Base-by-base conservation (phyloP, 2,329 filamentous ascomycete species). In the Apiospora phragmitis region DNA sequence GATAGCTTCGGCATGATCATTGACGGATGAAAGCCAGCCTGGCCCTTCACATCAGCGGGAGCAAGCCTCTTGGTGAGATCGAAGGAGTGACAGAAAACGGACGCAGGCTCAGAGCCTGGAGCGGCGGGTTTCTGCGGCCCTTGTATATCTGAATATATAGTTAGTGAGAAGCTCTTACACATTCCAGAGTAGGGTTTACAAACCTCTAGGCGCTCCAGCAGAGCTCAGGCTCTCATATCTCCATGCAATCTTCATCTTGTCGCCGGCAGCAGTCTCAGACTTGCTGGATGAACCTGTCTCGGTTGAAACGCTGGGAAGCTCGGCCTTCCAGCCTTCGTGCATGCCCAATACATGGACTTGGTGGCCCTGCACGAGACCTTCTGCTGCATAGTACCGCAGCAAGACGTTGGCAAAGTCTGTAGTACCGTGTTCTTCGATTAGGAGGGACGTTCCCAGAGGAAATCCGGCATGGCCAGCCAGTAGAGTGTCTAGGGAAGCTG, bases 221-320 rank as follows among this genome's bases (percentile, higher is more conserved):
- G 92, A 92, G 21, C 93, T 92, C 69, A 98, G 82, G 43, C 90
- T 89, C 81, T 98, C 95, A 83, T 99, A 99, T 80, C 96, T 89
- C 96, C 96, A 99, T 4, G 96, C 96, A 84, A 99, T 99, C 84
- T 97, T 98, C 96, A 99, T 98, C 81, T 92, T 95, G 73, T 95
- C 93, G 18, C 87, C 86, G 2, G 81, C 77, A 3, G 79, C 74
- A 21, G 78, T 69, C 49, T 85, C 83, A 42, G 85, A 75, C 70
- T 80, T 83, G 75, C 74, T 72, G 55, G 77, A 79, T 85, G 68
- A 85, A 82, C 73, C 79, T 66, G 77, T 75, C 21, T 81, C 80
- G 12, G 77, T 83, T 1, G 85, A 86, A 43, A 97, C 80, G 0
- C 93, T 95, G 3, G 96, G 96, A 29, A 99, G 84, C 75, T 95